Base-by-base conservation (phyloP, 345 rosid genomes). In the Mangifera indica region DNA sequence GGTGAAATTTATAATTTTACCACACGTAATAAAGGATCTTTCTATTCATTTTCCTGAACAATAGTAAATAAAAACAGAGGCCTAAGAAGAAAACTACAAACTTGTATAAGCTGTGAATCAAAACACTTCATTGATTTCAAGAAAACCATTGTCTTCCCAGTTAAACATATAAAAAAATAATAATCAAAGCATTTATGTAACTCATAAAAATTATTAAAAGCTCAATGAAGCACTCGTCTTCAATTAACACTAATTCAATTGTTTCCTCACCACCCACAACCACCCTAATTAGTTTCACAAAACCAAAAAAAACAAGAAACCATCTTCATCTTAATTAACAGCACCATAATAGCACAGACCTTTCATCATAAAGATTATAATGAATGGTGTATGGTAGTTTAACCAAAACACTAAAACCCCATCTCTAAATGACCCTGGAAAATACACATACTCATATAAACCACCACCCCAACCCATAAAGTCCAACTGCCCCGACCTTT, bases 191-290 rank as follows among this genome's bases (percentile, higher is more conserved):
- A 77, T 72, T 68, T n/a, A 71, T 14, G 57, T 59, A 21, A 46
- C 49, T 64, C 70, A 71, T 63, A 66, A 42, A 42, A 66, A 45
- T 72, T 66, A 18, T 1, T 22, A 17, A 48, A 63, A 48, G 70
- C 46, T 60, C 45, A 61, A 53, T 17, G 22, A 75, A 66, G 53
- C 60, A 55, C 62, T 29, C 63, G 21, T 49, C 60, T 73, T 54
- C 62, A 60, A 69, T 67, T 60, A 69, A 67, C 75, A 74, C 57
- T 53, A 65, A 66, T 18, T 55, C 70, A 21, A 12, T 26, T 55
- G 63, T 45, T 71, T 57, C 70, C 21, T 64, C 58, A 53, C 60
- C 74, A 72, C 15, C 75, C 66, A 55, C 76, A 82, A 76, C 80
- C 37, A 73, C 69, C 46, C 44, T 25, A 40, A 66, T 8, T 61